Conservation (phyloP, 805 yeast species). For the Yamadazyma nakazawae region DNA sequence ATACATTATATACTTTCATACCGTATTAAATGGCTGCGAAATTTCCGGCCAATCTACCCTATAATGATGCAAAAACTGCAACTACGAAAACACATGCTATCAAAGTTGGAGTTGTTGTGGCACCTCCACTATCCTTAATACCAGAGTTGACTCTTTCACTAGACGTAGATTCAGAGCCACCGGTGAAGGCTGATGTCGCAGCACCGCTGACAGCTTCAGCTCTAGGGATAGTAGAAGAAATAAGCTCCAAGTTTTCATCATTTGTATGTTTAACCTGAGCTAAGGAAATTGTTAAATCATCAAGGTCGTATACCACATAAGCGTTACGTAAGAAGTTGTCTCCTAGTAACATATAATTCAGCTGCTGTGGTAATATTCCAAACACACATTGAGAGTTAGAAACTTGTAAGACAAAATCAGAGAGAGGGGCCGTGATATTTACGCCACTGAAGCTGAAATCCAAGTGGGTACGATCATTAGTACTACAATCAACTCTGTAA, state of each 20-base stretch:
- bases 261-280: slow-evolving; percentile 33
- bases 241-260: slow-evolving; percentile 43
- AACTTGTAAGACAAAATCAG: slow-evolving; percentile 22
- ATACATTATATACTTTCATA: background rate
- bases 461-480: slow-evolving; percentile 20
- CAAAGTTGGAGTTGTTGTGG: background rate
- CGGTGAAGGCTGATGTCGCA: slow-evolving; percentile 33
- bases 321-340: slow-evolving; percentile 63
- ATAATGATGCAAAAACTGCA: background rate
- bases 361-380: slow-evolving; percentile 16
- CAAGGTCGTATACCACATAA: slow-evolving; percentile 64
- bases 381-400: slow-evolving; percentile 21
- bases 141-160: background rate
- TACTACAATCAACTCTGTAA: slow-evolving; percentile 46
- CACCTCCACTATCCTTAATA: background rate
- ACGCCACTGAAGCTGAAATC: slow-evolving; percentile 58
- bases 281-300: slow-evolving; percentile 52
- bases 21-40: background rate
- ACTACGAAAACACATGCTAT: background rate
- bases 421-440: slow-evolving; percentile 48
- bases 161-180: slow-evolving; percentile 7
- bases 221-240: slow-evolving; percentile 25
- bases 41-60: background rate
- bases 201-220: slow-evolving; percentile 46
- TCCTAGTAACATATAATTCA: slow-evolving; percentile 47